Percentiles rank a stretch among this genome's conserved stretches.
These are phyloP conservation scores for Elsinoe necatrix DNA, from an alignment of 2,329 filamentous ascomycete species.

Conservation along the genomic window DNA sequence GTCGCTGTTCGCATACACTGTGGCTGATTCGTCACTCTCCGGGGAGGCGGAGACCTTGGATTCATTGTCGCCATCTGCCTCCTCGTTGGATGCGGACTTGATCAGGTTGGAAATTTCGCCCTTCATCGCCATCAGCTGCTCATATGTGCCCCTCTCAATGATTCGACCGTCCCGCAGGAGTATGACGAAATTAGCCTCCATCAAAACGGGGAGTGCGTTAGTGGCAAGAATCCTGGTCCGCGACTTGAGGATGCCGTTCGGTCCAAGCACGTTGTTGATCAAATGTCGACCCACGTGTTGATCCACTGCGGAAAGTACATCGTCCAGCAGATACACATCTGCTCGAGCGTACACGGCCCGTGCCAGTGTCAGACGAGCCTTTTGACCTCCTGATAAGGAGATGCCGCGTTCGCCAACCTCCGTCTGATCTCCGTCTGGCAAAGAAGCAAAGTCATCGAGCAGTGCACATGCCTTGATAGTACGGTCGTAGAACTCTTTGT, in stretches of 20 bases:
- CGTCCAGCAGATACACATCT: constrained; percentile 92
- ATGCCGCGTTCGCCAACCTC: constrained; percentile 96
- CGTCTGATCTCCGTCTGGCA: constrained; percentile 93
- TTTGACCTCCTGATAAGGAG: constrained; percentile 90
- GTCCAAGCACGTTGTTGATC: constrained; percentile 86
- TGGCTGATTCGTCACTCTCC: constrained; percentile 58
- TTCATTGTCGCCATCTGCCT: constrained; percentile 34
- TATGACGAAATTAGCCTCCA: constrained; percentile 81
- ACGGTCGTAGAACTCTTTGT: constrained; percentile 87
- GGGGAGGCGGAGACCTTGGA: constrained; percentile 38
- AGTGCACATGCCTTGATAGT: constrained; percentile 88
- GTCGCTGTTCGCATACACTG: constrained; percentile 44
- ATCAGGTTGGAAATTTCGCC: constrained; percentile 80
- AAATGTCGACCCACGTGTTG: constrained; percentile 93
- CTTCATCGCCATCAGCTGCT: constrained; percentile 87
- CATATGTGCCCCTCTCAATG: constrained; percentile 80
- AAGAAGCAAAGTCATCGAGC: constrained; percentile 77
- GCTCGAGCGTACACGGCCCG: constrained; percentile 92
- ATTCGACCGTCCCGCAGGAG: constrained; percentile 76
- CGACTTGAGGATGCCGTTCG: constrained; percentile 67
- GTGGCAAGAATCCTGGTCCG: constrained; percentile 93
- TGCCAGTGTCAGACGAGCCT: constrained; percentile 83
- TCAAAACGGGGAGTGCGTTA: constrained; percentile 85
- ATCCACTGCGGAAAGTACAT: constrained; percentile 93
- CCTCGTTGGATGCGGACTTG: constrained; percentile 58